Evolutionary conservation across 768 basidiomycete species (phyloP), one percentile per base, ranked within the genome.

Genomic region (Pulveroboletus sp.): DNA sequence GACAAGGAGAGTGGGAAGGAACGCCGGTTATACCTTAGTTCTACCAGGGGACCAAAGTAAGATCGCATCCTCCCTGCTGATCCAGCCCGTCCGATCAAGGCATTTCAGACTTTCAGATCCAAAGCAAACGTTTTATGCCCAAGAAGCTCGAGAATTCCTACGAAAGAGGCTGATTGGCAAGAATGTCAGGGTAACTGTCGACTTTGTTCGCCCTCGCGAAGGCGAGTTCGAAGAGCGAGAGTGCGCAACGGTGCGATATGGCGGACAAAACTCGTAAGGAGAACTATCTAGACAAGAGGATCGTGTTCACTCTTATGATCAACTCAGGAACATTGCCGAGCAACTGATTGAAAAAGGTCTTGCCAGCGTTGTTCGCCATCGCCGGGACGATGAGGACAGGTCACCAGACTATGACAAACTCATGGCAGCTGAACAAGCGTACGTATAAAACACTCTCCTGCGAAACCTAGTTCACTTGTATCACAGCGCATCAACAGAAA

Each of bases 341-440:
- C 89, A 93, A 63, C 71, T 99, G 29, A 83, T 97, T 43, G 97
- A 97, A 63, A 93, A 92, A 61, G 95, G 97, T 40, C 72, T 95
- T 25, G 91, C 92, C 4, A 87, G 83, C 47, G 87, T 89, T 10
- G 83, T 98, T 23, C 84, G 95, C 39, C 95, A 99, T 69, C 88
- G 85, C 62, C 83, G 91, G 19, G 94, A 95, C 57, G 95, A 98
- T 62, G 95, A 98, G 67, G 90, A 94, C 59, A 81, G 94, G 40
- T 94, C 94, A n/a, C 78, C 87, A 6, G 95, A 97, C 63, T 92
- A 93, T 56, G 97, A 99, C 72, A 94, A 92, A 71, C 74, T 98
- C 37, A 93, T 97, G 79, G 83, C 85, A 24, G 97, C 94, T 8
- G 95, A 99, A 67, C 92, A 94, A 72, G 72, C 72, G 93, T 94